Percentiles rank a stretch among this genome's conserved stretches.
These are phyloP conservation scores for Colletotrichum filicis DNA, from an alignment of 2,329 filamentous ascomycete species.

Conservation along the genomic window DNA sequence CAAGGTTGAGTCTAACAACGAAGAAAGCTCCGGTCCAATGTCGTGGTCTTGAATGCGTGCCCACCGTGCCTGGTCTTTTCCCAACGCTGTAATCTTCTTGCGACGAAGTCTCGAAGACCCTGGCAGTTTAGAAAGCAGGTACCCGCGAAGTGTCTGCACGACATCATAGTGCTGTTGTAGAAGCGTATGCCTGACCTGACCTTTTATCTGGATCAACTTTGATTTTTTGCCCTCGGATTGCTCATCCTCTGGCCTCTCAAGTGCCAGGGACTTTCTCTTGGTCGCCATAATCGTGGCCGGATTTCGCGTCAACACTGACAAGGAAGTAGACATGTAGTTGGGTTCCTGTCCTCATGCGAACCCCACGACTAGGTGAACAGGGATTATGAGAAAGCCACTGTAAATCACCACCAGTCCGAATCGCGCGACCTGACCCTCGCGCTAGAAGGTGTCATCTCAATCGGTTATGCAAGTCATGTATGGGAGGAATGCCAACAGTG, in stretches of 20 bases:
- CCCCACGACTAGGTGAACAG: not conserved
- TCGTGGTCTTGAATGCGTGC: constrained; percentile 39
- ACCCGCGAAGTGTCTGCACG: constrained; percentile 75
- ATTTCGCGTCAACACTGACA: not conserved
- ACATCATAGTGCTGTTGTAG: constrained; percentile 61
- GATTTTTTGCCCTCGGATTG: constrained; percentile 6
- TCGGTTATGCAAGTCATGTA: not conserved
- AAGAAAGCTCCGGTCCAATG: constrained; percentile 57
- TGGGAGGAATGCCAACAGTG: not conserved
- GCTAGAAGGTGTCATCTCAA: constrained; percentile 8
- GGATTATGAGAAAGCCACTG: not conserved
- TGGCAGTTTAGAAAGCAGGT: constrained; percentile 75
- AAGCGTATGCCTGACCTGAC: constrained; percentile 27
- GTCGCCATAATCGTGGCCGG: constrained; percentile 3
- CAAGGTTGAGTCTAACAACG: constrained; percentile 75
- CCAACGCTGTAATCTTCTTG: constrained; percentile 64
- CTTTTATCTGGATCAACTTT: not conserved
- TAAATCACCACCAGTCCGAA: not conserved
- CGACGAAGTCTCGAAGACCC: constrained; percentile 71
- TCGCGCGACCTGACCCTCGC: not conserved
- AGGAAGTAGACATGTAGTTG: not conserved
- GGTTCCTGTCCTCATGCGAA: not conserved
- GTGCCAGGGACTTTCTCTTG: constrained; percentile 23
- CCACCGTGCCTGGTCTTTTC: constrained; percentile 39
- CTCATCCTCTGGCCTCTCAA: not conserved